Evolutionary conservation across 371 early-diverging fungal genomes (phyloP).

Genomic region (Mortierella sp.): DNA sequence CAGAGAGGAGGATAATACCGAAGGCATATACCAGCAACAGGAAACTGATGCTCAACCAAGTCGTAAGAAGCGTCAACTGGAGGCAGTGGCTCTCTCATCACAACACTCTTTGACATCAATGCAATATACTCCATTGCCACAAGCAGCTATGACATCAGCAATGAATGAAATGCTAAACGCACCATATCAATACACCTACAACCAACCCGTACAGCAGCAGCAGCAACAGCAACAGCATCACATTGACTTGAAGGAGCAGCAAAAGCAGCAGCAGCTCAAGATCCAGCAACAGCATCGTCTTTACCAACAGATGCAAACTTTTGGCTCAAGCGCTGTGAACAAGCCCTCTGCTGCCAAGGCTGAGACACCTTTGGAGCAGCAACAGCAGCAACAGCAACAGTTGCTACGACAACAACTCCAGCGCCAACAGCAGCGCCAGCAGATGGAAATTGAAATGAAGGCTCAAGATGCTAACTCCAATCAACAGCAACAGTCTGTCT

Average conservation of each 20-base stretch:
- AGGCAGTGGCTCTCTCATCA: background rate
- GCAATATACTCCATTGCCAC: background rate
- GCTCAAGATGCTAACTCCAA: constrained; percentile 21
- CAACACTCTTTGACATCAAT: no score
- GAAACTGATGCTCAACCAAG: background rate
- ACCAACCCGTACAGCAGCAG: constrained; percentile 12
- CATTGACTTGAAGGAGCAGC: constrained; percentile 51
- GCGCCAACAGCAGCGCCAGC: constrained; percentile 54
- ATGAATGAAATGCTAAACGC: background rate
- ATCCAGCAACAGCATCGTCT: constrained; percentile 50
- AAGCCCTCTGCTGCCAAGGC: constrained; percentile 30
- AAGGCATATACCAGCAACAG: constrained; percentile 35
- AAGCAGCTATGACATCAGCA: constrained; percentile 21
- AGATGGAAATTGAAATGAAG: constrained; percentile 45
- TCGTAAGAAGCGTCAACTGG: no score
- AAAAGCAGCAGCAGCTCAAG: constrained; percentile 57
- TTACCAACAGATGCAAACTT: constrained; percentile 51
- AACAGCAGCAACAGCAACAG: constrained; percentile 47
- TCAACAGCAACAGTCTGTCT: constrained; percentile 19
- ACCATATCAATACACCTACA: constrained; percentile 7
- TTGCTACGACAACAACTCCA: constrained; percentile 51
- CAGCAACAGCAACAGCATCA: constrained; percentile 24
- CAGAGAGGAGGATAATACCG: constrained; percentile 28
- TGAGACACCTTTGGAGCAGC: constrained; percentile 19
- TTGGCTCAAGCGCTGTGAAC: constrained; percentile 23